These are phyloP conservation scores for Apiospora phragmitis DNA, from an alignment of 2,329 filamentous ascomycete genomes.

Conservation along the genomic window DNA sequence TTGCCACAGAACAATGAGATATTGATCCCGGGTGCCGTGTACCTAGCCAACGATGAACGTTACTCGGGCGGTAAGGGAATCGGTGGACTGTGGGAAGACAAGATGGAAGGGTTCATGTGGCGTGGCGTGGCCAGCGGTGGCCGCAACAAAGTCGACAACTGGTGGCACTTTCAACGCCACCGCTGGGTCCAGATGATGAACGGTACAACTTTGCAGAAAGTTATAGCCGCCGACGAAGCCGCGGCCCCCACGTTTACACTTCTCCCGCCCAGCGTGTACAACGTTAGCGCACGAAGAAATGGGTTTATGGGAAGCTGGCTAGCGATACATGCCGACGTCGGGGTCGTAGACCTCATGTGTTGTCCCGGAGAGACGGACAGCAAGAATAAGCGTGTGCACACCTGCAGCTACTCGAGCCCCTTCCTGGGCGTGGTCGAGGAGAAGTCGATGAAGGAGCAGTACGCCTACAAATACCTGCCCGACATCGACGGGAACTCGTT, in stretches of 20 bases:
- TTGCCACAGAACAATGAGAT: slow-evolving; percentile 64
- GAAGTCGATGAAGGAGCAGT: slow-evolving; percentile 49
- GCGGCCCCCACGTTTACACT: slow-evolving; percentile 48
- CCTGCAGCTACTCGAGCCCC: slow-evolving; percentile 40
- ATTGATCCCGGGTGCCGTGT: slow-evolving; percentile 64
- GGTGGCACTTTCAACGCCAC: slow-evolving; percentile 65
- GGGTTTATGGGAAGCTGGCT: slow-evolving; percentile 42
- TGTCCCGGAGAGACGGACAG: slow-evolving; percentile 19
- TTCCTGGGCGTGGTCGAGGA: slow-evolving; percentile 34
- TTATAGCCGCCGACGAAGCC: slow-evolving; percentile 39
- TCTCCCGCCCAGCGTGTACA: slow-evolving; percentile 43
- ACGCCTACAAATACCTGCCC: slow-evolving; percentile 63
- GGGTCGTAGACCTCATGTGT: slow-evolving; percentile 45
- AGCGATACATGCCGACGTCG: slow-evolving; percentile 39
- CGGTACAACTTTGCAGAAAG: slow-evolving; percentile 50
- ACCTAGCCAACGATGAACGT: slow-evolving; percentile 55
- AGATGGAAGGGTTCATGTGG: slow-evolving; percentile 59
- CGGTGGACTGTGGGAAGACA: slow-evolving; percentile 57
- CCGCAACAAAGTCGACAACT: slow-evolving; percentile 49
- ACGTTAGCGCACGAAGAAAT: slow-evolving; percentile 25
- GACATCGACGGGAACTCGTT: slow-evolving; percentile 71
- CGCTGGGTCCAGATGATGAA: slow-evolving; percentile 70
- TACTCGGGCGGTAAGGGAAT: slow-evolving; percentile 56
- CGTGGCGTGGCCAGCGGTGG: slow-evolving; percentile 65
- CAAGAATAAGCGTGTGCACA: slow-evolving; percentile 18